A percentile compares a stretch with the other conserved stretches of the same genome.
These are phyloP conservation scores for Diutina neorugosa DNA, from an alignment of 1,139 yeast genomes.

Conservation along the genomic window DNA sequence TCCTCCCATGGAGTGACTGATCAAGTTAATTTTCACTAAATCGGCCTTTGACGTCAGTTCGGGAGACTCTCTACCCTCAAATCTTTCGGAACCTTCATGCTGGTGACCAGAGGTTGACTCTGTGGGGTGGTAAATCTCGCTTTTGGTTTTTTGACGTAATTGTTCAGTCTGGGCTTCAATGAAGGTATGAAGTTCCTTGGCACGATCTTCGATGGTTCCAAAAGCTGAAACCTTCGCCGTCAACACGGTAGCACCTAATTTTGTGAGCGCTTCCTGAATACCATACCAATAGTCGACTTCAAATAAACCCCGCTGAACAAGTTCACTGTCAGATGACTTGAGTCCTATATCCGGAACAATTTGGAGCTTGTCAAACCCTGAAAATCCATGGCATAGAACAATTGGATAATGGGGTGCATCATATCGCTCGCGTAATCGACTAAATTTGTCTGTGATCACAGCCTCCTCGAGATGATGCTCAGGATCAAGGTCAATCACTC, in stretches of 20 bases:
- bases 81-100: background rate
- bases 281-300: constrained; percentile 71
- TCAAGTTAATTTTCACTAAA: constrained; percentile 44
- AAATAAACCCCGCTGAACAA: constrained; percentile 5
- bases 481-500: background rate
- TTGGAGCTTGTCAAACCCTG: constrained; percentile 60
- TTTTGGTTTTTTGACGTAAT: constrained; percentile 16
- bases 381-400: constrained; percentile 73
- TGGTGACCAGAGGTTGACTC: background rate
- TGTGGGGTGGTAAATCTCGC: constrained; percentile 6
- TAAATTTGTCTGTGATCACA: background rate
- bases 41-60: constrained; percentile 12
- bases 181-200: constrained; percentile 41
- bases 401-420: constrained; percentile 44
- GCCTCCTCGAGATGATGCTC: background rate
- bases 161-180: constrained; percentile 31
- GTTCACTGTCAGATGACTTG: constrained; percentile 4
- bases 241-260: constrained; percentile 54
- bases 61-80: constrained; percentile 1
- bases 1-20: constrained; percentile 97
- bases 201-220: constrained; percentile 63
- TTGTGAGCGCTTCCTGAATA: constrained; percentile 46
- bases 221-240: constrained; percentile 77
- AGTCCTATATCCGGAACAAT: constrained; percentile 16
- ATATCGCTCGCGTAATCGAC: constrained; percentile 11